Conservation (phyloP, 176 grass and related monocot species). For the Avena atlantica region DNA sequence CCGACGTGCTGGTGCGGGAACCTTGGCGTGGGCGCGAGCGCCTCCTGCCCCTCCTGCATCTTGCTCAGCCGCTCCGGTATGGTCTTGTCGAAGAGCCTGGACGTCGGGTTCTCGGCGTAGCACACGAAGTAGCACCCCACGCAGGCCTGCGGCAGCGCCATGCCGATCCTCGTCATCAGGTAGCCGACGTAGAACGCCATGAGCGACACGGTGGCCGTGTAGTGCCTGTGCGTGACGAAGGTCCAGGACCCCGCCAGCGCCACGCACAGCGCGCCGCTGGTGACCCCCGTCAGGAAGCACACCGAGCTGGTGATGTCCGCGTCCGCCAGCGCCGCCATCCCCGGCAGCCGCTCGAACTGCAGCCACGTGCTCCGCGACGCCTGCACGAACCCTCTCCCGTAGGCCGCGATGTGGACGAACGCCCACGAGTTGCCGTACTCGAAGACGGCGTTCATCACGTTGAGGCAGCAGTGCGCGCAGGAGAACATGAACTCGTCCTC, state of each 20-base stretch:
- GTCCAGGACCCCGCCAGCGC: slow-evolving; percentile 78
- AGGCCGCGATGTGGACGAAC: slow-evolving; percentile 97
- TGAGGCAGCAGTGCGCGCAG: slow-evolving; percentile 93
- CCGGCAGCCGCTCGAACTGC: slow-evolving; percentile 65
- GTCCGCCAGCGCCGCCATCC: slow-evolving; percentile 86
- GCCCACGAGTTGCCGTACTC: slow-evolving; percentile 97
- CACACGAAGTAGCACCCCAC: slow-evolving; percentile 95
- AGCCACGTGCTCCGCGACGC: slow-evolving; percentile 91
- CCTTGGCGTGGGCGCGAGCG: slow-evolving; percentile 58
- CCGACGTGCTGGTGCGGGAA: slow-evolving; percentile 63
- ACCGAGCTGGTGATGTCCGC: slow-evolving; percentile 94
- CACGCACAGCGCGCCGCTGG: slow-evolving; percentile 79
- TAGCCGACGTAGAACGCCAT: slow-evolving; percentile 92
- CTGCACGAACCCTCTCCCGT: slow-evolving; percentile 79
- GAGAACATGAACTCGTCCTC: slow-evolving; percentile 99
- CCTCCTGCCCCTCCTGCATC: slow-evolving; percentile 50
- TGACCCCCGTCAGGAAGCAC: slow-evolving; percentile 91
- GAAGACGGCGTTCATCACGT: slow-evolving; percentile 93
- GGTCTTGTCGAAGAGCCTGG: slow-evolving; percentile 70
- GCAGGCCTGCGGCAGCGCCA: slow-evolving; percentile 98
- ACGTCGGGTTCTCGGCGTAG: slow-evolving; percentile 79
- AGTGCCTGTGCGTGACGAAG: slow-evolving; percentile 68
- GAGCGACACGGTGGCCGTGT: slow-evolving; percentile 90
- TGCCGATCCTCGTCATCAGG: slow-evolving; percentile 99
- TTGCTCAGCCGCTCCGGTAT: slow-evolving; percentile 48